These are phyloP conservation scores for Candida hungchunana DNA, from an alignment of 805 yeast species.

Conservation along the genomic window DNA sequence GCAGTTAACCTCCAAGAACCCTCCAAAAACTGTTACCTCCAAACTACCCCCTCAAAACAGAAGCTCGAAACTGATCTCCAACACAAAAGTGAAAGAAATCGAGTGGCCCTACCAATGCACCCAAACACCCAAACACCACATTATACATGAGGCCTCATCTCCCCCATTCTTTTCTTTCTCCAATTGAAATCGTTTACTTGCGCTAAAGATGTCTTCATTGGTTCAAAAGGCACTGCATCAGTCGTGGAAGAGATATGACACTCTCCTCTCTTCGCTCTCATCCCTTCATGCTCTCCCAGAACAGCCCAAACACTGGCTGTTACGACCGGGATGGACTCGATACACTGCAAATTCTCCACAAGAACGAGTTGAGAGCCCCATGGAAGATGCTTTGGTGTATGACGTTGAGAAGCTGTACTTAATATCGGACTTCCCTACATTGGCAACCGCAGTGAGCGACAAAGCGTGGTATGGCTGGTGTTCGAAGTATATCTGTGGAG, in stretches of 20 bases:
- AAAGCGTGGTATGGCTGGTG: constrained; percentile 92
- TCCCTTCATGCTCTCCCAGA: constrained; percentile 1
- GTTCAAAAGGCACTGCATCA: neutral
- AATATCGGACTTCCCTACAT: constrained; percentile 46
- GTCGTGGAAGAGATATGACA: constrained; percentile 3
- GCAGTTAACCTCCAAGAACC: too few species aligned
- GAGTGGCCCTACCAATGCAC: too few species aligned
- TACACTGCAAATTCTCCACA: constrained; percentile 3
- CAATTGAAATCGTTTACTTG: too few species aligned
- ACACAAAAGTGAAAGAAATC: too few species aligned
- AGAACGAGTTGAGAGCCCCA: constrained; percentile 5
- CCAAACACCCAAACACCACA: too few species aligned
- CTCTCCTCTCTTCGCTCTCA: neutral
- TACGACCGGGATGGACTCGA: constrained; percentile 11
- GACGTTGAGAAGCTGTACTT: constrained; percentile 12
- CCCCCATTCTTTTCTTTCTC: too few species aligned
- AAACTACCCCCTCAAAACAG: too few species aligned
- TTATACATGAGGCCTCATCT: too few species aligned
- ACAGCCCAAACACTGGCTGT: constrained; percentile 5
- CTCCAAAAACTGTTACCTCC: too few species aligned
- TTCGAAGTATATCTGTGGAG: constrained; percentile 68
- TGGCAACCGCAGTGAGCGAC: constrained; percentile 74
- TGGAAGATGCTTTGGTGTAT: constrained; percentile 7
- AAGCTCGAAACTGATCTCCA: too few species aligned
- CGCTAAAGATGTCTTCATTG: too few species aligned